Conservation (phyloP, 805 yeast genomes). For the Yarrowia sp. region DNA sequence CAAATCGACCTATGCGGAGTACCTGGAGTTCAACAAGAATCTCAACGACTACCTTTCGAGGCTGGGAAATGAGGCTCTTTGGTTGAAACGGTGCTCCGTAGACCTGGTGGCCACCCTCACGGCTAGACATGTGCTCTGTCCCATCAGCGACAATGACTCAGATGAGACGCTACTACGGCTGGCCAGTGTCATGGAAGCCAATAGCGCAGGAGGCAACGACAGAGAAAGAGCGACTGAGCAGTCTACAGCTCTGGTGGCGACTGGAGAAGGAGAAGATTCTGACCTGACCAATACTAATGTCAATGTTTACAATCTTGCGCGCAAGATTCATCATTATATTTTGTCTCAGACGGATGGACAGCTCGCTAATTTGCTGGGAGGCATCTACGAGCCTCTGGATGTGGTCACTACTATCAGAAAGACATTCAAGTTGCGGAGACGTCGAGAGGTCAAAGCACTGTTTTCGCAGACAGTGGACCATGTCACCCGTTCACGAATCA, state of each 20-base stretch:
- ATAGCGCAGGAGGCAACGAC: neutral
- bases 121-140: conserved; percentile 6
- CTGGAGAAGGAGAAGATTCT: neutral
- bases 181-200: conserved; percentile 12
- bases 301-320: neutral
- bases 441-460: neutral
- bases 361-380: conserved; percentile 7
- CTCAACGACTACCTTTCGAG: conserved; percentile 10
- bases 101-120: conserved; percentile 6
- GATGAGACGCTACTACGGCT: conserved; percentile 25
- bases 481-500: neutral
- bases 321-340: neutral
- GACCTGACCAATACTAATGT: no score
- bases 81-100: conserved; percentile 29
- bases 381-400: conserved; percentile 6
- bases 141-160: conserved; percentile 15
- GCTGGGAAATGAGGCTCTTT: conserved; percentile 20
- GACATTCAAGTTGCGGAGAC: conserved; percentile 5
- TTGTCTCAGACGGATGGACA: conserved; percentile 4
- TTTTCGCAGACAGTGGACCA: conserved; percentile 4
- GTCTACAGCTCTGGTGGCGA: conserved; percentile 4
- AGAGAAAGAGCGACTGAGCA: neutral
- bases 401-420: neutral
- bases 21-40: conserved; percentile 8
- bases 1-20: conserved; percentile 25